Percentiles rank a stretch among this genome's conserved stretches.
Conservation (phyloP, 495 filamentous ascomycete genomes). For the Tricharina praecox region DNA sequence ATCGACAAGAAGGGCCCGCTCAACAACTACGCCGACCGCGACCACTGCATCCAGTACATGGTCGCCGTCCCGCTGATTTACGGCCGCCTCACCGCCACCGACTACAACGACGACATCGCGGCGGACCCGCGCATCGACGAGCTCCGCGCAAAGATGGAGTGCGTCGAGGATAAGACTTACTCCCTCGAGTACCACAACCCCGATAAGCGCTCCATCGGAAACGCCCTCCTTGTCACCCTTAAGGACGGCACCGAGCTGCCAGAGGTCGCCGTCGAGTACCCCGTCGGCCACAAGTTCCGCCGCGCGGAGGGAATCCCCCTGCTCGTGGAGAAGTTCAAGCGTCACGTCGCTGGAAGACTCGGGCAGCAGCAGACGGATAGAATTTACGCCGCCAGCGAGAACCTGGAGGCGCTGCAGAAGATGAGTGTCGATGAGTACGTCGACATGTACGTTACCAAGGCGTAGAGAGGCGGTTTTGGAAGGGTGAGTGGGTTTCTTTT, state of each 20-base stretch:
- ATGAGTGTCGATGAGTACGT: slow-evolving; percentile 86
- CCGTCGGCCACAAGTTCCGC: slow-evolving; percentile 77
- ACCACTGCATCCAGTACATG: slow-evolving; percentile 99
- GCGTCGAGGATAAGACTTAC: slow-evolving; percentile 89
- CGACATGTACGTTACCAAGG: slow-evolving; percentile 71
- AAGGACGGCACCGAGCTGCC: slow-evolving; percentile 88
- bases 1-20: slow-evolving; percentile 99
- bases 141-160: slow-evolving; percentile 77
- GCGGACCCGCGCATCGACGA: slow-evolving; percentile 76
- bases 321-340: slow-evolving; percentile 84
- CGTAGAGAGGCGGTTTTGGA: slow-evolving; percentile 24
- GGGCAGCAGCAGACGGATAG: slow-evolving; percentile 54
- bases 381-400: slow-evolving; percentile 54
- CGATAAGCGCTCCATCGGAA: slow-evolving; percentile 80
- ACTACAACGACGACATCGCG: slow-evolving; percentile 88
- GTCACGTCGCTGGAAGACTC: slow-evolving; percentile 74
- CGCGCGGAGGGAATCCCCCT: slow-evolving; percentile 95
- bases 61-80: slow-evolving; percentile 85
- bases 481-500: neutral
- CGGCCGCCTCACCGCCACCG: slow-evolving; percentile 73
- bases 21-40: slow-evolving; percentile 98
- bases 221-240: slow-evolving; percentile 80
- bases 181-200: slow-evolving; percentile 90
- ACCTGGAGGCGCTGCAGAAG: slow-evolving; percentile 41
- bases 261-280: slow-evolving; percentile 87